A percentile compares a stretch with the other conserved stretches of the same genome.
These are phyloP conservation scores for Aureobasidium pullulans DNA, from an alignment of 2,329 filamentous ascomycete species.

Conservation along the genomic window DNA sequence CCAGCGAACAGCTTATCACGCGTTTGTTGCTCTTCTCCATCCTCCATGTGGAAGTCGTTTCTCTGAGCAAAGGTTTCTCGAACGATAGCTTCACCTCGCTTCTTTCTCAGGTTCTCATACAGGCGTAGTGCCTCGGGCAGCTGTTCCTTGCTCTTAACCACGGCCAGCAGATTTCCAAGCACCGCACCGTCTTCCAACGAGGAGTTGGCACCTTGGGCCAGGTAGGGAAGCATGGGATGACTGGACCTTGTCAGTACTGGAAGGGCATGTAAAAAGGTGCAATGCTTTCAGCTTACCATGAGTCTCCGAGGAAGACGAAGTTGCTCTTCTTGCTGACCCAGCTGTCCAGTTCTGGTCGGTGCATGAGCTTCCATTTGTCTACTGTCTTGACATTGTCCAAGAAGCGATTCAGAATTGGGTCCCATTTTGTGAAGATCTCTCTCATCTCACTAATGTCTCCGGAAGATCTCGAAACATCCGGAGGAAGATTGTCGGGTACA, in stretches of 20 bases:
- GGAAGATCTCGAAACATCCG: constrained; percentile 42
- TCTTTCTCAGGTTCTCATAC: constrained; percentile 42
- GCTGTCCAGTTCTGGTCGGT: constrained; percentile 43
- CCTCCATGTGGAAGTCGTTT: constrained; percentile 35
- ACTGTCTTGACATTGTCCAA: constrained; percentile 49
- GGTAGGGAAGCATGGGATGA: constrained; percentile 57
- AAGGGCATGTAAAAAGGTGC: not conserved
- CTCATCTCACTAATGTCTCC: constrained; percentile 56
- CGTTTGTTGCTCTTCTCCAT: constrained; percentile 50
- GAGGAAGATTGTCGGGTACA: constrained; percentile 55
- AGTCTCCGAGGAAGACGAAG: constrained; percentile 48
- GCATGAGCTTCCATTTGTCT: constrained; percentile 64
- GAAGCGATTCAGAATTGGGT: constrained; percentile 47
- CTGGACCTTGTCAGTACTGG: not conserved
- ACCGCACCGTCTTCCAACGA: constrained; percentile 63
- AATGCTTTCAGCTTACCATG: constrained; percentile 32
- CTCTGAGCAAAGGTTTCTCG: constrained; percentile 52
- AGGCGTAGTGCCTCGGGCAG: constrained; percentile 34
- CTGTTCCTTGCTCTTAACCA: constrained; percentile 35
- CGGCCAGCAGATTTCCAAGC: constrained; percentile 49
- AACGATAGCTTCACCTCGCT: constrained; percentile 48
- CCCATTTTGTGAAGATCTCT: constrained; percentile 54
- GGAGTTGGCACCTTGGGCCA: constrained; percentile 61
- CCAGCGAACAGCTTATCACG: constrained; percentile 52
- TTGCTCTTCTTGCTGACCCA: constrained; percentile 50